Base-by-base conservation (phyloP, 2,329 filamentous ascomycete species). In the Helotiales sp. region DNA sequence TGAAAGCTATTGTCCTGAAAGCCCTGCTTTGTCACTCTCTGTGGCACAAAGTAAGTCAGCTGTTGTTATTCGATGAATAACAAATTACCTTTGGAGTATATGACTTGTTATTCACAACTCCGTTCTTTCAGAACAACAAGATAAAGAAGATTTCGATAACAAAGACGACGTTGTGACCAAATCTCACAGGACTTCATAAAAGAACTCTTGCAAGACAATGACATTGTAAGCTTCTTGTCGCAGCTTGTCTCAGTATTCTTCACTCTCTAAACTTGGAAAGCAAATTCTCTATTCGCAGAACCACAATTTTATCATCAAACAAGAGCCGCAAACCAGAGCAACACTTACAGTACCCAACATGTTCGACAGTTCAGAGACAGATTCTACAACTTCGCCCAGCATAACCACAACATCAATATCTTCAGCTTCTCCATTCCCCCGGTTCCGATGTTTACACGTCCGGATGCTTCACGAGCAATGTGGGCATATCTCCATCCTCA, bases 401-500 rank as follows among this genome's bases (percentile, higher is more conserved):
- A 44, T 44, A 24, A 12, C 19, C 40, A 24, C 40, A 19, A 25
- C 19, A 44, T 25, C 40, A 44, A 44, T 5, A 4, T 24, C 22
- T 4, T 24, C 40, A 27, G 19, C 15, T 24, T 8, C n/a, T 9
- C 24, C 40, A 15, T 3, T 10, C 24, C 15, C 40, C 6, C 3
- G 19, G 2, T 44, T 42, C 34, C 25, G 24, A 15, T 52, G 50
- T 22, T 24, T 52, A 15, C 50, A 52, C 24, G 8, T 44, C n/a
- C 50, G 36, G 1, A 38, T 52, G 34, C 50, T 52, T 3, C 50
- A 52, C n/a, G 24, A 38, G 9, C 36, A 52, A 44, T 52, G 50
- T 15, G 50, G 50, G 9, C 50, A 52, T 24, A 36, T 52, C 24
- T 52, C 50, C 3, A 42, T 7, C 36, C 50, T 52, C n/a, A 42